phyloP scores from a whole-genome alignment of 2,329 filamentous ascomycete species.

The Penicillium sp. region DNA sequence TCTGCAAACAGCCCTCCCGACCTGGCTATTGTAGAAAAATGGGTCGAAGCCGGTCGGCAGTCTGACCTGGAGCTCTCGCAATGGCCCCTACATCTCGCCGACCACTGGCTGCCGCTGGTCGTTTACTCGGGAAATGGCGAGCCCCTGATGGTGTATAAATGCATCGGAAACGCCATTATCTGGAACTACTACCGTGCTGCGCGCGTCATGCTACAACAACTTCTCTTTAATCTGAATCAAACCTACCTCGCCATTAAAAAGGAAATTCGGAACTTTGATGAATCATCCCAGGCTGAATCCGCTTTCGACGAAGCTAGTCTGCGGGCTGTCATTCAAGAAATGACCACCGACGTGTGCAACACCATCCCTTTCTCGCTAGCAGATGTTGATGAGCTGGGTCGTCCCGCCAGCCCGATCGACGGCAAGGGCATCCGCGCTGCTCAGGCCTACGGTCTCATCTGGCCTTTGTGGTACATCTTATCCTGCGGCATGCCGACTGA shows the following conservation, averaged over 20 bases:
- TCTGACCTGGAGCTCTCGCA: constrained; percentile 29
- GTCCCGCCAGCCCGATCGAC: constrained; percentile 15
- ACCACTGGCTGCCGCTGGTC: constrained; percentile 33
- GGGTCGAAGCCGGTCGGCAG: constrained; percentile 21
- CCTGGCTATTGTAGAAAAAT: constrained; percentile 19
- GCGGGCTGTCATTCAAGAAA: constrained; percentile 26
- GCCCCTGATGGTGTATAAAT: constrained; percentile 32
- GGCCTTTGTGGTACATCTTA: constrained; percentile 38
- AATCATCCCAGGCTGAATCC: constrained; percentile 2
- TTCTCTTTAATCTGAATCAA: constrained; percentile 26
- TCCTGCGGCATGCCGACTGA: constrained; percentile 32
- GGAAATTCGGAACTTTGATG: constrained; percentile 3
- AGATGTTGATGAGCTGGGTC: constrained; percentile 32
- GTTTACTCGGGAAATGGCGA: constrained; percentile 29
- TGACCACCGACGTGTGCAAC: constrained; percentile 34
- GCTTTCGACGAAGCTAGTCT: constrained; percentile 12
- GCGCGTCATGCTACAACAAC: constrained; percentile 32
- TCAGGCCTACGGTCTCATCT: constrained; percentile 32
- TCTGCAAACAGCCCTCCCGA: constrained; percentile 11
- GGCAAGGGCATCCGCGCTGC: constrained; percentile 27
- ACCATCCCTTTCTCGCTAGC: constrained; percentile 34
- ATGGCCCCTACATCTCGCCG: constrained; percentile 31
- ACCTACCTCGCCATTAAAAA: constrained; percentile 16
- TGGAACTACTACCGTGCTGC: constrained; percentile 38
- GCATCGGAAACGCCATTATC: constrained; percentile 24